Evolutionary conservation across 1,284 basidiomycete species (phyloP), one percentile per base, ranked within the genome.

Genomic region (Stygiomarasmius scandens): DNA sequence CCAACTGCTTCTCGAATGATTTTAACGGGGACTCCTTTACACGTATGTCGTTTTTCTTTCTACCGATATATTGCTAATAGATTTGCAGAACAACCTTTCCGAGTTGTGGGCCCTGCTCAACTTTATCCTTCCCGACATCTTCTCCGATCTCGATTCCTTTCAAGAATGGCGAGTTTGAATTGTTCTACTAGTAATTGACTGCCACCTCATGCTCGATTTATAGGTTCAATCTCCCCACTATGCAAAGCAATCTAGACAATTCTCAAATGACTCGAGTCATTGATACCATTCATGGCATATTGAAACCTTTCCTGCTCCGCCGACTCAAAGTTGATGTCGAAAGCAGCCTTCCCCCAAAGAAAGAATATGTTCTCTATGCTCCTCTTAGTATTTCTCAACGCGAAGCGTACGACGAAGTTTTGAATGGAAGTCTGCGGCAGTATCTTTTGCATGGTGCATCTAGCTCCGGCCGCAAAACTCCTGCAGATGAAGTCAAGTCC

Each of bases 101-200:
- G 96, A 99, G 71, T 79, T 99, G 2, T 98, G 95, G 95, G 90
- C 93, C 1, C 78, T 98, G 6, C 85, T 99, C 45, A 97, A 98
- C 70, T 99, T 98, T 66, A 92, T 97, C 59, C 80, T 96, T 1
- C 95, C 95, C 0, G 89, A 93, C 65, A 89, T 98, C 58, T 99
- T 99, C 71, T 85, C 90, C 60, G 93, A 98, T 65, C 77, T 96
- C 23, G 88, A 93, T 58, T 85, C 90, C 0, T 98, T 97, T 76
- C 93, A 96, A 73, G 85, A 93, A 69, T 95, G 93, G 94, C 93
- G 69, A 59, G 83, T 69, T 19, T 29, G 54, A n/a, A 5, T 48
- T 24, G 23, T 44, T 51, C n/a, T 54, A 32, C 38, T 16, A 16
- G n/a, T 27, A 11, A 11, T 50, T 49, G 24, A 6, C 14, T 34